Base-by-base conservation (phyloP, 495 filamentous ascomycete genomes). In the Lasiosphaeria ovina region DNA sequence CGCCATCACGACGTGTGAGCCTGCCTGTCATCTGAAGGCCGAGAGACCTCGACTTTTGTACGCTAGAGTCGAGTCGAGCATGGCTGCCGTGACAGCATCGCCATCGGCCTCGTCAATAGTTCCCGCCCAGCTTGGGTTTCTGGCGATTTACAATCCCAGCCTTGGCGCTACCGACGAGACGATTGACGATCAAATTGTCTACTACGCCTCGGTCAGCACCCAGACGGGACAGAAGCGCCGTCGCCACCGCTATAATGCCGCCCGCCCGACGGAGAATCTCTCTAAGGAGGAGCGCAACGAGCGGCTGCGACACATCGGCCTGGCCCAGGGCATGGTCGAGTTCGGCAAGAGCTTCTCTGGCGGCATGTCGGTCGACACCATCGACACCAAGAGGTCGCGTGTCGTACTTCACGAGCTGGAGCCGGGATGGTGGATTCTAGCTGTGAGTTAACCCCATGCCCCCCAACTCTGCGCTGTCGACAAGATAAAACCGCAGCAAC, bases 311-410 rank as follows among this genome's bases (percentile, higher is more conserved):
- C 91, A 96, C 76, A 90, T 98, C 71, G 94, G 94, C n/a, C 83
- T 98, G 63, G 95, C 94, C 55, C 94, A 99, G 78, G 94, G 92
- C 56, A 96, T 98, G 85, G 91, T 97, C 59, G 89, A 88, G 72
- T 98, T 99, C 76, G 89, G 90, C 62, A 89, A 87, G 63, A 89
- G 87, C 62, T 98, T 98, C 70, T 90, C 92, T 6, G 81, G 82
- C 60, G 89, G 85, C 36, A 78, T 87, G 60, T 70, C 90, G 14
- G 79, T 98, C 14, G 90, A 95, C 62, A 87, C 86, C 34, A 85
- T 98, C 62, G 95, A 98, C 69, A 99, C 94, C 0, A 89, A 96
- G 64, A 92, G 89, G 75, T 85, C 86, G 5, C 80, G 93, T 16
- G 88, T 97, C 31, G 81, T 98, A 45, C 76, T 96, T 12, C 82